These are phyloP conservation scores for Zasmidium citrigriseum DNA, from an alignment of 2,329 filamentous ascomycete genomes.

Conservation along the genomic window DNA sequence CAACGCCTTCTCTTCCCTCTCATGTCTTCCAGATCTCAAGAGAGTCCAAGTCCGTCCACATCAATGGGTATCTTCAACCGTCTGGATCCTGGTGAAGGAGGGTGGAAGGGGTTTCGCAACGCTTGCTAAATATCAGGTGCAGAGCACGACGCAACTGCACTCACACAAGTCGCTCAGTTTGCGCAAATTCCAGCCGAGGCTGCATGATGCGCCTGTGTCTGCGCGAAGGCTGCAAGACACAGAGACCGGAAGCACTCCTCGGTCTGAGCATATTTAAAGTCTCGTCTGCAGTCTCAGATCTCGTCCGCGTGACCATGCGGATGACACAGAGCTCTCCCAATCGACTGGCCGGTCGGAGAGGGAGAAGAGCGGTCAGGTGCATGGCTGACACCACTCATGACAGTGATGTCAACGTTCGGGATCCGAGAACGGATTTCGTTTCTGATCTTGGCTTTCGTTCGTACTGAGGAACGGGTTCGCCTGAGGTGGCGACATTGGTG, in stretches of 20 bases:
- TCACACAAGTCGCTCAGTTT: slow-evolving; percentile 38
- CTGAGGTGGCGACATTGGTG: slow-evolving; percentile 40
- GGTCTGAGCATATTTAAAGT: slow-evolving; percentile 39
- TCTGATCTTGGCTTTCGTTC: slow-evolving; percentile 29
- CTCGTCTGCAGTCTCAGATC: slow-evolving; percentile 31
- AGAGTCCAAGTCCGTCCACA: slow-evolving; percentile 23
- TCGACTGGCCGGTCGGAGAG: slow-evolving; percentile 30
- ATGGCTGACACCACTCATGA: slow-evolving; percentile 38
- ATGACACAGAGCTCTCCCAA: slow-evolving; percentile 44
- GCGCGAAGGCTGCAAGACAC: slow-evolving; percentile 27
- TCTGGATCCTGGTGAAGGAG: slow-evolving; percentile 22
- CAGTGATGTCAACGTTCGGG: slow-evolving; percentile 40
- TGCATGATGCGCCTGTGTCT: slow-evolving; percentile 43
- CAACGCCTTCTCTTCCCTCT: slow-evolving; percentile 31
- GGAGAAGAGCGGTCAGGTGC: slow-evolving; percentile 46
- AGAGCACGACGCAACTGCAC: slow-evolving; percentile 39
- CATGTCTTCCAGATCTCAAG: slow-evolving; percentile 23
- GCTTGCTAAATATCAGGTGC: slow-evolving; percentile 28
- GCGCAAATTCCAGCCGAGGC: slow-evolving; percentile 35
- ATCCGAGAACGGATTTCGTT: slow-evolving; percentile 43
- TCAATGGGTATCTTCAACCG: slow-evolving; percentile 22
- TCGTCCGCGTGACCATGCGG: slow-evolving; percentile 28
- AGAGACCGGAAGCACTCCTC: slow-evolving; percentile 25
- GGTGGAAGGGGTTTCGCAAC: slow-evolving; percentile 27
- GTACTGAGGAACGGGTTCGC: slow-evolving; percentile 30